Evolutionary conservation across 1,284 basidiomycete genomes (phyloP).

Genomic region (Trametes sp.): DNA sequence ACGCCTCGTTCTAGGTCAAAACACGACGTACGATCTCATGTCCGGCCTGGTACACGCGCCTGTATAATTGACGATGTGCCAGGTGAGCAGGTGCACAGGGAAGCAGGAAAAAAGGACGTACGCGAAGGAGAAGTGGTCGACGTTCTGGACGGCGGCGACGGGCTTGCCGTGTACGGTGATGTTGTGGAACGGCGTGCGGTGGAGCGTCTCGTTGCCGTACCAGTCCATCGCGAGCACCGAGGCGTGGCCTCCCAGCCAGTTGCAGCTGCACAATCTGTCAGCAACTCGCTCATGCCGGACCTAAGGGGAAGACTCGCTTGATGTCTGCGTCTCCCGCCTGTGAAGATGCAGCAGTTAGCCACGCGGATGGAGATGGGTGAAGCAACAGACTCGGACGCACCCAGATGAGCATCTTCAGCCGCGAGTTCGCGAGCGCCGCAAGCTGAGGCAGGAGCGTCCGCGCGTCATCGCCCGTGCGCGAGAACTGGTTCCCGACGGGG

Average conservation of each 20-base stretch:
- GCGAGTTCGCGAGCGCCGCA: constrained; percentile 56
- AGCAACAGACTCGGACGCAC: constrained; percentile 46
- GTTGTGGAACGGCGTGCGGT: constrained; percentile 59
- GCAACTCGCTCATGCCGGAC: neutral
- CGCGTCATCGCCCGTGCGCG: constrained; percentile 57
- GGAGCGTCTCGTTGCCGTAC: constrained; percentile 60
- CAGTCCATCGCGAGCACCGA: constrained; percentile 67
- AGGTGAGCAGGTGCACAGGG: neutral
- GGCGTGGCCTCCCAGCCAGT: constrained; percentile 67
- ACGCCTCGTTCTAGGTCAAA: neutral
- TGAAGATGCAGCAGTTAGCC: neutral
- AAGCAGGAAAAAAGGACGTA: constrained; percentile 15
- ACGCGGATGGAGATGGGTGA: neutral
- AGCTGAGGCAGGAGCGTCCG: constrained; percentile 62
- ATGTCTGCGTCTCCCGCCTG: constrained; percentile 69
- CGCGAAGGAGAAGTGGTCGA: constrained; percentile 64
- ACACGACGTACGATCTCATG: constrained; percentile 61
- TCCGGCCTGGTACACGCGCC: constrained; percentile 60
- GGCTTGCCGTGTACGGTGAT: constrained; percentile 60
- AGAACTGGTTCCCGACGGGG: constrained; percentile 50
- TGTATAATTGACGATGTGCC: constrained; percentile 30
- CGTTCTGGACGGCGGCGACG: constrained; percentile 65
- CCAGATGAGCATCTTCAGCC: constrained; percentile 68
- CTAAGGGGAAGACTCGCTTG: constrained; percentile 7
- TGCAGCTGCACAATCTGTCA: constrained; percentile 52